Conservation (phyloP, 2,329 filamentous ascomycete genomes). For the Colletotrichum sp. region DNA sequence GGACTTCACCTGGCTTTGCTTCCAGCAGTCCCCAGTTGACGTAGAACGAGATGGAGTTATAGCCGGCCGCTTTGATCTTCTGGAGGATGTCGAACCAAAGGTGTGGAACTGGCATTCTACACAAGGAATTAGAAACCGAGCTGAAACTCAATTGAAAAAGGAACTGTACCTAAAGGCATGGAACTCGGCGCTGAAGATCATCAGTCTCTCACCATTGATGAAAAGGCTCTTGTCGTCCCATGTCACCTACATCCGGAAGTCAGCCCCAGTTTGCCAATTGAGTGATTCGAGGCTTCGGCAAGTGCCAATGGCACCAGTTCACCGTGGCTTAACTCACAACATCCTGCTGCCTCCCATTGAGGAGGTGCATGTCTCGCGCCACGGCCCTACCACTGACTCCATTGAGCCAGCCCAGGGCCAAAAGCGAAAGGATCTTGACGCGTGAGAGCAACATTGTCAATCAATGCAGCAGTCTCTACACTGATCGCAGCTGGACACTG, state of each 20-base stretch:
- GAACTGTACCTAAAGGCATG: conserved; percentile 55
- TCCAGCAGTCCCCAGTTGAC: conserved; percentile 74
- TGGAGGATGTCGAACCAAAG: conserved; percentile 71
- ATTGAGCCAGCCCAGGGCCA: conserved; percentile 2
- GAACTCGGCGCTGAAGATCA: conserved; percentile 71
- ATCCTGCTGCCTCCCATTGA: conserved; percentile 17
- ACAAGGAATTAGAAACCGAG: background rate
- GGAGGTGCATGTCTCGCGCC: background rate
- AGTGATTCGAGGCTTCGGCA: accelerated
- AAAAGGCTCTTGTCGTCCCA: conserved; percentile 73
- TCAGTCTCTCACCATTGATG: conserved; percentile 68
- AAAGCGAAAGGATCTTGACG: background rate
- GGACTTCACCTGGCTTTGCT: conserved; percentile 69
- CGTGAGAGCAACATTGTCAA: conserved; percentile 13
- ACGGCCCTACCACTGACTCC: background rate
- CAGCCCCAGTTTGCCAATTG: background rate
- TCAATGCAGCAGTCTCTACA: background rate
- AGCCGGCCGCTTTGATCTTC: conserved; percentile 76
- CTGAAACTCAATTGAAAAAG: background rate
- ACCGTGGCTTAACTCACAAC: background rate
- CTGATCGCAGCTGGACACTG: background rate
- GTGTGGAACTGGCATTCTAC: conserved; percentile 35
- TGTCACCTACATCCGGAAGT: conserved; percentile 45
- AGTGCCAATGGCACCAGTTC: background rate
- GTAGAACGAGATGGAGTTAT: conserved; percentile 76